phyloP scores from a whole-genome alignment of 2,329 filamentous ascomycete species.

The Xylaria sp. region DNA sequence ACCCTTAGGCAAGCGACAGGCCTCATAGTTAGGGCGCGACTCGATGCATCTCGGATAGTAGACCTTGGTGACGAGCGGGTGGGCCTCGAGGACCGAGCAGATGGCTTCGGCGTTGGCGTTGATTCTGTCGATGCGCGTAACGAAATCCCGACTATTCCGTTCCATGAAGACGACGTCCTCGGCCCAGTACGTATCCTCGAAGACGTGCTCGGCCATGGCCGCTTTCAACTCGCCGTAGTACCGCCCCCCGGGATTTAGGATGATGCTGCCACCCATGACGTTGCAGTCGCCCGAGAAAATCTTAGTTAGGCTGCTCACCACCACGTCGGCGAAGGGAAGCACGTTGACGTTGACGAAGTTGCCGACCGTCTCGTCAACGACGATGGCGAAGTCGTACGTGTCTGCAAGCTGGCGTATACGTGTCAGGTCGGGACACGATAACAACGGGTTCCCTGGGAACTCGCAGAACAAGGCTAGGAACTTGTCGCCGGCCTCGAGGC shows the following conservation, averaged over 20 bases:
- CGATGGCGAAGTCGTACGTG: conserved; percentile 85
- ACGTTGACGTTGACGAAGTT: conserved; percentile 98
- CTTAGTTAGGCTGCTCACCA: conserved; percentile 95
- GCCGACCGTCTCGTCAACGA: conserved; percentile 95
- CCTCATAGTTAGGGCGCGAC: conserved; percentile 80
- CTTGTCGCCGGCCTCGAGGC: conserved; percentile 76
- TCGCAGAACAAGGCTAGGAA: conserved; percentile 92
- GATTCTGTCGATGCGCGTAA: conserved; percentile 82
- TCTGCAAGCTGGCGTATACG: conserved; percentile 86
- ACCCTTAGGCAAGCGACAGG: conserved; percentile 75
- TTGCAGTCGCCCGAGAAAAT: conserved; percentile 98
- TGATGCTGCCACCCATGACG: conserved; percentile 89
- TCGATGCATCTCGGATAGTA: conserved; percentile 87
- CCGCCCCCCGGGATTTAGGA: conserved; percentile 72
- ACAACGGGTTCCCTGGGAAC: conserved; percentile 91
- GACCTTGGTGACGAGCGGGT: conserved; percentile 75
- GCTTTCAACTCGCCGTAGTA: conserved; percentile 78
- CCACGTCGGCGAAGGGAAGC: conserved; percentile 86
- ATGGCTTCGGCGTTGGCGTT: conserved; percentile 88
- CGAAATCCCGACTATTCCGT: conserved; percentile 93
- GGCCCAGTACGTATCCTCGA: conserved; percentile 92
- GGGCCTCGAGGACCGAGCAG: conserved; percentile 74
- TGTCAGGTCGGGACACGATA: conserved; percentile 83
- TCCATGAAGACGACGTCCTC: conserved; percentile 97
- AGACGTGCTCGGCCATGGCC: conserved; percentile 69